These are phyloP conservation scores for Sugiyamaella grinbergsii DNA, from an alignment of 1,139 yeast genomes.

Conservation along the genomic window DNA sequence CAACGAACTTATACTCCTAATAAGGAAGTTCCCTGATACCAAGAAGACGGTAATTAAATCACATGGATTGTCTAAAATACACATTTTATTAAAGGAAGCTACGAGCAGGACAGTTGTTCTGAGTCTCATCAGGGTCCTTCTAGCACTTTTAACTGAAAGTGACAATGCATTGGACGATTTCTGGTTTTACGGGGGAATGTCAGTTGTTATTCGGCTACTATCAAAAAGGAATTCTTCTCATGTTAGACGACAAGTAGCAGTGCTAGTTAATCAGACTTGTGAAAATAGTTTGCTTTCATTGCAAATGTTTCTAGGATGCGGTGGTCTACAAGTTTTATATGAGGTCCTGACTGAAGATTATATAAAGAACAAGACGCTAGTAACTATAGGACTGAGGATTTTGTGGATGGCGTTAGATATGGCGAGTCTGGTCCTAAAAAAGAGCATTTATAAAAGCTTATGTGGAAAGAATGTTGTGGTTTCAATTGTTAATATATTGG, in stretches of 20 bases:
- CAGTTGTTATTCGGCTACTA: constrained; percentile 50
- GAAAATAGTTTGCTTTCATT: constrained; percentile 47
- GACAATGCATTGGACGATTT: constrained; percentile 52
- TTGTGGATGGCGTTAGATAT: constrained; percentile 7
- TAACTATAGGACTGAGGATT: constrained; percentile 48
- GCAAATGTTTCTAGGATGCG: constrained; percentile 57
- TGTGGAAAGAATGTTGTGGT: constrained; percentile 48
- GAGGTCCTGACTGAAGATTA: constrained; percentile 60
- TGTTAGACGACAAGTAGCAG: constrained; percentile 51
- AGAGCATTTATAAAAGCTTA: constrained; percentile 58
- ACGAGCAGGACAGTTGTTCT: constrained; percentile 43
- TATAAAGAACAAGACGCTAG: constrained; percentile 50
- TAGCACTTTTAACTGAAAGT: constrained; percentile 44
- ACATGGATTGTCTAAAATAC: constrained; percentile 38
- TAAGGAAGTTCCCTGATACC: constrained; percentile 15
- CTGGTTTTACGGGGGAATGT: constrained; percentile 61
- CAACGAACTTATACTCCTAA: not conserved
- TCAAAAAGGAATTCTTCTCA: constrained; percentile 45
- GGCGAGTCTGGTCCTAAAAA: constrained; percentile 44
- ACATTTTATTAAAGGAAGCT: constrained; percentile 52
- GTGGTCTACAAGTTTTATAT: constrained; percentile 56
- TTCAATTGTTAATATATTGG: constrained; percentile 6
- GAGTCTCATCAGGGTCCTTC: constrained; percentile 49
- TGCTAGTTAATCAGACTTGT: constrained; percentile 47
- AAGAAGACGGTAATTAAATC: constrained; percentile 13